phyloP scores from a whole-genome alignment of 2,329 filamentous ascomycete genomes.

The Ilyonectria sp. region DNA sequence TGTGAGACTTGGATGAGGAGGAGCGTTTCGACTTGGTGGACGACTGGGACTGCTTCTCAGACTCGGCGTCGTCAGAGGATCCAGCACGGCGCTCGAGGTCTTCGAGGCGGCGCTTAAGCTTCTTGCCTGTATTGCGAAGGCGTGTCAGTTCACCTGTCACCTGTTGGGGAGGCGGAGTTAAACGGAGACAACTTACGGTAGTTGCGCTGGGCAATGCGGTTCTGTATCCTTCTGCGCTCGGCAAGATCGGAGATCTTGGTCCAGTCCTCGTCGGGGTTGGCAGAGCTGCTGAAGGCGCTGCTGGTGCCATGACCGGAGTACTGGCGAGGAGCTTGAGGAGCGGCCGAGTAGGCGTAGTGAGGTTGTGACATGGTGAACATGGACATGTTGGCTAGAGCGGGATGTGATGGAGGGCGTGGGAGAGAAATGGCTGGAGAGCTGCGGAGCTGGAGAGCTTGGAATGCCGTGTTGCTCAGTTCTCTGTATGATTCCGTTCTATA shows the following conservation, averaged over 20 bases:
- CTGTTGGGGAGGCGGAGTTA: slow-evolving; percentile 9
- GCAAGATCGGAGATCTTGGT: slow-evolving; percentile 98
- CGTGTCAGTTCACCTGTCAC: slow-evolving; percentile 33
- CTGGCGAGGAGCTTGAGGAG: slow-evolving; percentile 70
- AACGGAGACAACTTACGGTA: slow-evolving; percentile 78
- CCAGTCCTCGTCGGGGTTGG: slow-evolving; percentile 98
- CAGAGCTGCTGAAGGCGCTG: slow-evolving; percentile 94
- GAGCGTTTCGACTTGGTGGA: slow-evolving; percentile 52
- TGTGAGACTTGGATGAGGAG: slow-evolving; percentile 48
- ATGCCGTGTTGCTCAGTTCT: slow-evolving; percentile 19
- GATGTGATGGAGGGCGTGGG: slow-evolving; percentile 3
- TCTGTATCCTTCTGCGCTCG: slow-evolving; percentile 94
- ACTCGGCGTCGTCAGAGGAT: slow-evolving; percentile 63
- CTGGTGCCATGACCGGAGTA: slow-evolving; percentile 84
- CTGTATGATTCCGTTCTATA: slow-evolving; percentile 14
- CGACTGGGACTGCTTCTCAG: slow-evolving; percentile 47
- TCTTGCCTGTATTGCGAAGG: slow-evolving; percentile 77
- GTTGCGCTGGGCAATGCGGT: slow-evolving; percentile 97
- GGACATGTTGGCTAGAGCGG: slow-evolving; percentile 48
- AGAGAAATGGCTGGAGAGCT: slow-evolving; percentile 24
- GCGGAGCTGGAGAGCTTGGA: slow-evolving; percentile 10
- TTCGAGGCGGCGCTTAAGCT: slow-evolving; percentile 91
- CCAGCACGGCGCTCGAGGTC: slow-evolving; percentile 86
- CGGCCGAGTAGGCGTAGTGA: slow-evolving; percentile 51
- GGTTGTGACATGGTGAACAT: slow-evolving; percentile 56